Evolutionary conservation across 306 rosid species (phyloP).

Genomic region (Malus orientalis): DNA sequence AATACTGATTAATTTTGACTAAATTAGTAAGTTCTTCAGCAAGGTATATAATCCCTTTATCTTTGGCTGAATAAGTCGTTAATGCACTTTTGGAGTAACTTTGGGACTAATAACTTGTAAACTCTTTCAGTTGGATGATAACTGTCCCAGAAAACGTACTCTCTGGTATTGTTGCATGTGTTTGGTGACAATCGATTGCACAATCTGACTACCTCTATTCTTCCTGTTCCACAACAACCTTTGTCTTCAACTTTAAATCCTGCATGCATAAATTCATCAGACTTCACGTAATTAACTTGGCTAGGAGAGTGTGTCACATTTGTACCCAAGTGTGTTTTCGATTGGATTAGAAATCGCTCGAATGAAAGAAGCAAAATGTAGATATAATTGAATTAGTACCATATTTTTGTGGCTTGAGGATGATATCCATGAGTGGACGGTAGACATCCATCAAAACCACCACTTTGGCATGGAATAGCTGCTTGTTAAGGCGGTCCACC

Average conservation of each 20-base stretch:
- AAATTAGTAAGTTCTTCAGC: too few relatives aligned
- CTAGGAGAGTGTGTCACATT: too few relatives aligned
- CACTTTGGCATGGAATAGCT: background rate
- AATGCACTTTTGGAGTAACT: background rate
- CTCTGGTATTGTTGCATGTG: constrained; percentile 4
- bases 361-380: background rate
- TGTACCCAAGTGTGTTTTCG: too few relatives aligned
- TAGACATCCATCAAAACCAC: constrained; percentile 1
- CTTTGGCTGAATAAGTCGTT: background rate
- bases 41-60: background rate
- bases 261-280: background rate
- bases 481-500: background rate
- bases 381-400: background rate
- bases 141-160: constrained; percentile 32
- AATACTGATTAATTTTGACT: too few relatives aligned
- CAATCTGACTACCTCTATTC: background rate
- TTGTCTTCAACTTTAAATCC: constrained; percentile 13
- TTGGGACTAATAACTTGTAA: constrained; percentile 5
- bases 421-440: background rate
- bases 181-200: background rate
- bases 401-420: background rate
- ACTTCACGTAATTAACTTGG: background rate
- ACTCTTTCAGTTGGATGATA: constrained; percentile 37
- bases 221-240: constrained; percentile 36
- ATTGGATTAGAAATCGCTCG: too few relatives aligned